A percentile compares a stretch with the other conserved stretches of the same genome.
These are phyloP conservation scores for Paraconiothyrium brasiliense DNA, from an alignment of 2,329 filamentous ascomycete species.

Conservation along the genomic window DNA sequence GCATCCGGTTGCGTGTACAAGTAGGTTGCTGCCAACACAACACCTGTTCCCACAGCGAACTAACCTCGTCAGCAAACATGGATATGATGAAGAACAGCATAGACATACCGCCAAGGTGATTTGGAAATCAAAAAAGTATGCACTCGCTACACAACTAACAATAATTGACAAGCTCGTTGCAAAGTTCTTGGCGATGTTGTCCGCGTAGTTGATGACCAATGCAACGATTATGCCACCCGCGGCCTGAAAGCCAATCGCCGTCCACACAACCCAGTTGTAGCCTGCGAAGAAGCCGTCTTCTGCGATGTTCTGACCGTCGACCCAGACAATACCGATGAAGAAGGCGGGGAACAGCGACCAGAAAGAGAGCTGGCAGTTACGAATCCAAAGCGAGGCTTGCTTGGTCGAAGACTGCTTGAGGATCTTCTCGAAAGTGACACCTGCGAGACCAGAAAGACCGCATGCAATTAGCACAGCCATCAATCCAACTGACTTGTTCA, in stretches of 20 bases:
- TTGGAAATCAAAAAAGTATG: slow-evolving; percentile 84
- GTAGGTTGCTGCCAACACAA: slow-evolving; percentile 85
- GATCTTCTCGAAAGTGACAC: slow-evolving; percentile 90
- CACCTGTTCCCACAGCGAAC: slow-evolving; percentile 82
- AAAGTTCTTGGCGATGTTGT: slow-evolving; percentile 94
- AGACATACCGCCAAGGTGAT: slow-evolving; percentile 62
- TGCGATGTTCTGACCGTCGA: slow-evolving; percentile 84
- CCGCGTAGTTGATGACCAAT: slow-evolving; percentile 81
- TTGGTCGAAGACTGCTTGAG: slow-evolving; percentile 82
- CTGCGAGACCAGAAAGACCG: slow-evolving; percentile 81
- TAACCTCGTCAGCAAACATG: slow-evolving; percentile 51
- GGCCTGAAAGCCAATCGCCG: slow-evolving; percentile 82
- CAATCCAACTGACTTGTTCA: slow-evolving; percentile 84
- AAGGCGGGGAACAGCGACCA: slow-evolving; percentile 93
- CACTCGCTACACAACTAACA: slow-evolving; percentile 83
- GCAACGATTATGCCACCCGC: slow-evolving; percentile 85
- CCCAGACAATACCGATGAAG: slow-evolving; percentile 84
- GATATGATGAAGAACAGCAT: slow-evolving; percentile 1
- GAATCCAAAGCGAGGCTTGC: slow-evolving; percentile 85
- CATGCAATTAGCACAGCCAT: slow-evolving; percentile 81
- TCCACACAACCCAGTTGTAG: slow-evolving; percentile 93
- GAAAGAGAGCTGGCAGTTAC: slow-evolving; percentile 93
- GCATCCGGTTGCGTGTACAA: slow-evolving; percentile 78
- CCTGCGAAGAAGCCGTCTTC: slow-evolving; percentile 92
- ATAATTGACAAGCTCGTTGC: slow-evolving; percentile 92